phyloP scores from a whole-genome alignment of 345 rosid species.

The Arabis hirsuta region DNA sequence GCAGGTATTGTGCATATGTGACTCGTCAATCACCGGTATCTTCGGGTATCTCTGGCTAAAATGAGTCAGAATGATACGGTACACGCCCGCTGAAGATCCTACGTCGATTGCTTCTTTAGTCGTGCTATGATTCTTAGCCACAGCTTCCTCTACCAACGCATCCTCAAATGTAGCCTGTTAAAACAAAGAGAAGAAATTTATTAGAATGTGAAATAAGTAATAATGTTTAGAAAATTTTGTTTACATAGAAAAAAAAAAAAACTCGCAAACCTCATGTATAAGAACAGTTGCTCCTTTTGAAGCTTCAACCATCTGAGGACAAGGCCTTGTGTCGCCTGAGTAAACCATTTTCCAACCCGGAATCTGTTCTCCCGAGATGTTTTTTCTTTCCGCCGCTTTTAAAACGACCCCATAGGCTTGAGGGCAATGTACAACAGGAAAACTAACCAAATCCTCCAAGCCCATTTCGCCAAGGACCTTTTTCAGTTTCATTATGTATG shows the following conservation, averaged over 20 bases:
- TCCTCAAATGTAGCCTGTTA: constrained; percentile 96
- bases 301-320: constrained; percentile 77
- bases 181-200: not conserved
- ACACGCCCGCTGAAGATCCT: constrained; percentile 69
- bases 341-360: constrained; percentile 96
- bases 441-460: constrained; percentile 68
- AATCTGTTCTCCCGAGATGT: constrained; percentile 64
- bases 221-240: not conserved
- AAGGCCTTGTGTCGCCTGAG: constrained; percentile 98
- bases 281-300: constrained; percentile 86
- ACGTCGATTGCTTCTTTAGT: constrained; percentile 91
- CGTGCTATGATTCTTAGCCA: constrained; percentile 94
- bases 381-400: constrained; percentile 75
- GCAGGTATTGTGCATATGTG: constrained; percentile 92
- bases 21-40: constrained; percentile 79
- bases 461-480: constrained; percentile 67
- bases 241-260: not conserved
- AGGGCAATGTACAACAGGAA: constrained; percentile 98
- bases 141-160: constrained; percentile 84
- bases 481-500: constrained; percentile 60
- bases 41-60: constrained; percentile 98
- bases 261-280: constrained; percentile 75
- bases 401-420: constrained; percentile 84
- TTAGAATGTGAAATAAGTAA: constrained; percentile 2
- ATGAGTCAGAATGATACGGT: constrained; percentile 86